phyloP scores from a whole-genome alignment of 2,329 filamentous ascomycete species.

The Aspergillus persii region DNA sequence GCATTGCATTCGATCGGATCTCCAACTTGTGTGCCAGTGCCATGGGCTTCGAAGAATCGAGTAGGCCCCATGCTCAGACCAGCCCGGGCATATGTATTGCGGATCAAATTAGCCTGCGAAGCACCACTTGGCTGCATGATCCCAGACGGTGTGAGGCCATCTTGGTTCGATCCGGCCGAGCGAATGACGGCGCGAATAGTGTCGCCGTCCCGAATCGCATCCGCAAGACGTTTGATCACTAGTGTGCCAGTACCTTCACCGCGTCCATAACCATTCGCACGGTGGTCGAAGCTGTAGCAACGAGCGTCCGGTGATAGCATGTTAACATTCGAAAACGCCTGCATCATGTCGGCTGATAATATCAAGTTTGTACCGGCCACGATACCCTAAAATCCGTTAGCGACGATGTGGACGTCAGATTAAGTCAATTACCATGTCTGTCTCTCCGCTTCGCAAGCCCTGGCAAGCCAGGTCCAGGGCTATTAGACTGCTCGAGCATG shows the following conservation, averaged over 20 bases:
- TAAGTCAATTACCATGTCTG: neutral
- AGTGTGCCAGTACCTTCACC: neutral
- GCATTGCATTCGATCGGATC: slow-evolving; percentile 19
- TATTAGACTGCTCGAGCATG: slow-evolving; percentile 14
- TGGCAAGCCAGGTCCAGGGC: slow-evolving; percentile 9
- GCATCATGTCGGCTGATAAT: neutral
- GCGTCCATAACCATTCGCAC: neutral
- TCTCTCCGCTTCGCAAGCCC: neutral
- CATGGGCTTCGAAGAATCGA: slow-evolving; percentile 3
- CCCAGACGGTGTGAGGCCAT: neutral
- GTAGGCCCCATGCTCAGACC: neutral
- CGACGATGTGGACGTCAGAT: neutral
- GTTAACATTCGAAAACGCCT: neutral
- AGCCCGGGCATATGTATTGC: slow-evolving; percentile 8
- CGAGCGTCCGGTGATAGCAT: slow-evolving; percentile 18
- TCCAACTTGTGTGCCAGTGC: slow-evolving; percentile 36
- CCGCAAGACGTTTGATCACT: neutral
- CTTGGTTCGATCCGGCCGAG: neutral
- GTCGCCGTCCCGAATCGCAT: neutral
- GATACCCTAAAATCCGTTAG: neutral
- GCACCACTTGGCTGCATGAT: neutral
- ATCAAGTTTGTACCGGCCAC: neutral
- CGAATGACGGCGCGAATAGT: neutral
- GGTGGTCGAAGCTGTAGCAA: neutral
- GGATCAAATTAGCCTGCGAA: neutral